Evolutionary conservation across 2,329 filamentous ascomycete species (phyloP).

Genomic region (Arthrobotrys sphaeroides): DNA sequence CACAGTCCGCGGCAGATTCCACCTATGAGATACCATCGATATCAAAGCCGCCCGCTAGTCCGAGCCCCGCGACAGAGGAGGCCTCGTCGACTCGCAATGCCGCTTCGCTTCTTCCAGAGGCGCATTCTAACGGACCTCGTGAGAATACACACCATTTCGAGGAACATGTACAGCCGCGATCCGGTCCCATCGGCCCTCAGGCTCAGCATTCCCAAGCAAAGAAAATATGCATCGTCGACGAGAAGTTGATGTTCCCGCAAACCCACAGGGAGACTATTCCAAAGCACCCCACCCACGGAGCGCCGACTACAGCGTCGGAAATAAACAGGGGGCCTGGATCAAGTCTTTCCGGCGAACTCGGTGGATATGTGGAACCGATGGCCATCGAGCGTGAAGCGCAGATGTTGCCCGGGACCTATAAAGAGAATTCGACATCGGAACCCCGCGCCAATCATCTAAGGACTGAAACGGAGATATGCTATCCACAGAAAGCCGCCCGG

Average conservation of each 20-base stretch:
- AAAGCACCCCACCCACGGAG: neutral
- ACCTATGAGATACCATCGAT: neutral
- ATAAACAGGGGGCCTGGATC: neutral
- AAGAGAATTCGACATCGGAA: neutral
- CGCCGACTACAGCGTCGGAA: no score
- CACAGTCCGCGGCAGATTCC: neutral
- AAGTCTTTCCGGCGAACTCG: neutral
- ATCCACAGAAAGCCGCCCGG: neutral
- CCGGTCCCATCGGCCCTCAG: neutral
- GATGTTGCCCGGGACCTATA: neutral
- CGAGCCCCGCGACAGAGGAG: neutral
- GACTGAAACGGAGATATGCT: no score
- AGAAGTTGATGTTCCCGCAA: neutral
- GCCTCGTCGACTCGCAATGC: neutral
- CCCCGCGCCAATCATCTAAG: neutral
- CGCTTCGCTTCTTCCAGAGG: neutral
- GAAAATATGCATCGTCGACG: neutral
- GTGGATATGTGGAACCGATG: neutral
- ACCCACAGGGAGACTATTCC: neutral
- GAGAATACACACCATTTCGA: neutral
- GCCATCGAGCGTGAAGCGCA: neutral
- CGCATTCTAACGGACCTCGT: neutral
- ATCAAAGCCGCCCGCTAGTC: neutral
- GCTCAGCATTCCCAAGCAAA: neutral
- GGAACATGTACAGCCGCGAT: neutral